Evolutionary conservation across 1,139 yeast species (phyloP), one percentile per base, ranked within the genome.

Genomic region (Pichia sp.): DNA sequence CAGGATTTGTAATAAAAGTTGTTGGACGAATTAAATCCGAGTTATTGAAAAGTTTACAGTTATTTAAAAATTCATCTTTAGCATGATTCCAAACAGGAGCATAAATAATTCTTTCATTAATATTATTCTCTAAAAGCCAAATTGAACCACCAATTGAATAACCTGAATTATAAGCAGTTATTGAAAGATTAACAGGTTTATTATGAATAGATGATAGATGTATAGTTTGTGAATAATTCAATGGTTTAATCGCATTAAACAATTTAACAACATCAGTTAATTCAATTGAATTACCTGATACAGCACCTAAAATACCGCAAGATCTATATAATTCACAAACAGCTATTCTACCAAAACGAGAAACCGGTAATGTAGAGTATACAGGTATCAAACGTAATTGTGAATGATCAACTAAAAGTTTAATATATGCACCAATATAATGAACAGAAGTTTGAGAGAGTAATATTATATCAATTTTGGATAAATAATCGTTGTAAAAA

Each of bases 81-180:
- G 96, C 81, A 59, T 91, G 98, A 58, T 89, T 89, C 97, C 98
- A 91, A 36, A 85, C 79, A 4, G 94, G 91, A 0, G 96, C 95
- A 60, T 88, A 86, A 3, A 91, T 68, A 15, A 88, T 67, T 48
- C 81, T 83, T 22, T 47, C 46, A 50, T 91, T 96, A 21, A 81
- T 73, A 50, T 83, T 79, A 49, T 79, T 79, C 41, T 76, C 72
- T 20, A 89, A 63, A 35, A 82, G 66, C 97, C 97, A 91, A 42
- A 83, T 74, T 0, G 86, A 79, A 8, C 98, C 97, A 44, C 99
- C 99, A 31, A 93, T 69, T 0, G 95, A 72, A 58, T 86, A 96
- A 1, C 99, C 99, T 0, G 97, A 83, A 59, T 85, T 86, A 52
- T 80, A 80, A 0, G 97, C 95, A 0, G 95, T 81, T 14, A 89